These are phyloP conservation scores for Pistacia integerrima DNA, from an alignment of 345 rosid species.

Conservation along the genomic window DNA sequence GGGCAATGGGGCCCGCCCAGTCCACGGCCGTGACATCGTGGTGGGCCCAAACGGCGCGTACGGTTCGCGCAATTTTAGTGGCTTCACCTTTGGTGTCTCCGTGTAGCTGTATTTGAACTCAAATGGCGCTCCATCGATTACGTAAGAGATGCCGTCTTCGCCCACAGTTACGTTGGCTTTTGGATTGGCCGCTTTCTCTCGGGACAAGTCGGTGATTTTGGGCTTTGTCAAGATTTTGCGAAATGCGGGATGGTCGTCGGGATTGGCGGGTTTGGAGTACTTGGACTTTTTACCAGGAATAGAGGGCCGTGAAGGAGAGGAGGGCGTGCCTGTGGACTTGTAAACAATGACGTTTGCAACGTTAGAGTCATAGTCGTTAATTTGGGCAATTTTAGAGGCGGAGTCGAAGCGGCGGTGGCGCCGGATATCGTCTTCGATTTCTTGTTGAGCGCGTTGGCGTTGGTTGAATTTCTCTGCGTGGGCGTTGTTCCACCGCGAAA, in stretches of 20 bases:
- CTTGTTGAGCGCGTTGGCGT: slow-evolving; percentile 60
- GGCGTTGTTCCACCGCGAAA: slow-evolving; percentile 85
- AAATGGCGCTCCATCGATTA: slow-evolving; percentile 85
- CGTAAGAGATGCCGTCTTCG: slow-evolving; percentile 71
- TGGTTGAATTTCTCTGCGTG: slow-evolving; percentile 65
- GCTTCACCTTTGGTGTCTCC: slow-evolving; percentile 82
- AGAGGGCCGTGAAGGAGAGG: slow-evolving; percentile 71
- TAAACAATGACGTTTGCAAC: slow-evolving; percentile 24
- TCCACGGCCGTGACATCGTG: slow-evolving; percentile 92
- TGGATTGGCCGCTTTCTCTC: slow-evolving; percentile 25
- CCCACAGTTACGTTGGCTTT: slow-evolving; percentile 50
- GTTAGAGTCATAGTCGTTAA: slow-evolving; percentile 20
- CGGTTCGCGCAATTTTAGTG: slow-evolving; percentile 76
- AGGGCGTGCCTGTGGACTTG: slow-evolving; percentile 74
- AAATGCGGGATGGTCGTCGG: slow-evolving; percentile 47
- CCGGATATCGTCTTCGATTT: slow-evolving; percentile 73
- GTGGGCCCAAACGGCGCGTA: slow-evolving; percentile 86
- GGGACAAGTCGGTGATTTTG: slow-evolving; percentile 26
- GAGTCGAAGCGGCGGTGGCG: slow-evolving; percentile 67
- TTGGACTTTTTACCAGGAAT: slow-evolving; percentile 82
- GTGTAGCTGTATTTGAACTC: slow-evolving; percentile 97
- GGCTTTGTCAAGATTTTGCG: slow-evolving; percentile 25
- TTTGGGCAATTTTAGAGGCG: slow-evolving; percentile 46
- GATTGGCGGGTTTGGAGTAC: slow-evolving; percentile 58
- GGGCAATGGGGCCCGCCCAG: slow-evolving; percentile 81